Percentiles rank a stretch among this genome's conserved stretches.
phyloP scores from a whole-genome alignment of 805 yeast species.

The Monosporozyma solicola region DNA sequence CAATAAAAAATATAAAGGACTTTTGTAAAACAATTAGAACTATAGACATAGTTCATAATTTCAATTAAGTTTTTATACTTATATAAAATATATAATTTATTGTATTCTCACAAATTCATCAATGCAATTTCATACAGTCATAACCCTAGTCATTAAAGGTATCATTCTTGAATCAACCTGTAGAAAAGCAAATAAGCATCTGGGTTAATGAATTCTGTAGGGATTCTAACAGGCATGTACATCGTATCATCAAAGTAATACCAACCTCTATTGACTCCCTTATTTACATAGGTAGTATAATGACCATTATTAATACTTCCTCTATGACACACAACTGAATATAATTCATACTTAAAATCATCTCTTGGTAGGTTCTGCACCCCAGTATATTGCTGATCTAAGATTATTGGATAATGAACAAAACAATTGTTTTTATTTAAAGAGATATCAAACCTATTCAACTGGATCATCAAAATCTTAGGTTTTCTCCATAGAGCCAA shows the following conservation, averaged over 20 bases:
- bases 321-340: slow-evolving; percentile 74
- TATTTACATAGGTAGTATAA: slow-evolving; percentile 72
- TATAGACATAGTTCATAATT: background rate
- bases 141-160: background rate
- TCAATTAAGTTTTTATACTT: background rate
- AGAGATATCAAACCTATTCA: slow-evolving; percentile 60
- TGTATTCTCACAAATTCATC: background rate
- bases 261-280: slow-evolving; percentile 57
- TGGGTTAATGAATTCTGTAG: slow-evolving; percentile 48
- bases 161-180: slow-evolving; percentile 11
- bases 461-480: slow-evolving; percentile 65
- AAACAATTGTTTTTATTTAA: slow-evolving; percentile 49
- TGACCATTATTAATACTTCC: slow-evolving; percentile 84
- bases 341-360: slow-evolving; percentile 45
- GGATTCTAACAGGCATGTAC: slow-evolving; percentile 43
- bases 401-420: slow-evolving; percentile 55
- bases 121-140: background rate
- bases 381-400: slow-evolving; percentile 65
- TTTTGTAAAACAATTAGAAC: background rate
- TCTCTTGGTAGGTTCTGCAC: slow-evolving; percentile 19
- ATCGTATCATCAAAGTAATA: slow-evolving; percentile 73
- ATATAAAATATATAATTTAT: background rate
- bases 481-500: slow-evolving; percentile 74
- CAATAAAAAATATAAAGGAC: background rate
- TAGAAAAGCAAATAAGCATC: slow-evolving; percentile 84